Evolutionary conservation across 2,329 filamentous ascomycete species (phyloP).

Genomic region (Huntiella bhutanensis): DNA sequence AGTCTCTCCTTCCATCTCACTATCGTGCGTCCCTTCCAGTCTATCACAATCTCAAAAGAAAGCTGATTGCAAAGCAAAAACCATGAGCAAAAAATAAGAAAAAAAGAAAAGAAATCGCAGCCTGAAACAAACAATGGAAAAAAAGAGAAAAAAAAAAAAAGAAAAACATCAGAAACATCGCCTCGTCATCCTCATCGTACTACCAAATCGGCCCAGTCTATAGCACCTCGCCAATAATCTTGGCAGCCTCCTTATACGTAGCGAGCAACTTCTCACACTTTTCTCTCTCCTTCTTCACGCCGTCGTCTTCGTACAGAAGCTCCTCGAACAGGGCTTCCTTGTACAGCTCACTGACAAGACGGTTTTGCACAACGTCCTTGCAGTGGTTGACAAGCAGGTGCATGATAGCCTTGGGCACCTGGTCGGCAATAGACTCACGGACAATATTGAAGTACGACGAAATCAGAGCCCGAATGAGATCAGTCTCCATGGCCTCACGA

Average conservation of each 20-base stretch:
- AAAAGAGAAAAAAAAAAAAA: background rate
- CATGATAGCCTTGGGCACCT: conserved; percentile 98
- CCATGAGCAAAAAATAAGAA: background rate
- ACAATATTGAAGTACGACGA: conserved; percentile 99
- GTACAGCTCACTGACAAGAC: conserved; percentile 88
- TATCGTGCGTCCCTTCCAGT: too few species aligned
- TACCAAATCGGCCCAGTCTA: conserved; percentile 22
- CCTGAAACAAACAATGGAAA: conserved; percentile 1
- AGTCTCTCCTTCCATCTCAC: too few species aligned
- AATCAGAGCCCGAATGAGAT: conserved; percentile 88
- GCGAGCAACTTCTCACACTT: conserved; percentile 93
- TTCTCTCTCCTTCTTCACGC: conserved; percentile 89
- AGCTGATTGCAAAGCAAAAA: background rate
- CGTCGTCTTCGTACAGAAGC: conserved; percentile 90
- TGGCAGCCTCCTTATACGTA: conserved; percentile 93
- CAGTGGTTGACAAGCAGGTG: conserved; percentile 95
- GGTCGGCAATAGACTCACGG: conserved; percentile 92
- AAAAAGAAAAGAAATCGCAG: background rate
- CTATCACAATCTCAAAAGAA: background rate
- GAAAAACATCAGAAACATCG: background rate
- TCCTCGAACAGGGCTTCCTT: conserved; percentile 82
- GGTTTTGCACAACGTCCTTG: conserved; percentile 94
- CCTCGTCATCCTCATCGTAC: background rate
- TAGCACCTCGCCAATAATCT: conserved; percentile 93
- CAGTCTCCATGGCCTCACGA: conserved; percentile 89